phyloP scores from a whole-genome alignment of 2,329 filamentous ascomycete species.

The Cladobotryum protrusum region DNA sequence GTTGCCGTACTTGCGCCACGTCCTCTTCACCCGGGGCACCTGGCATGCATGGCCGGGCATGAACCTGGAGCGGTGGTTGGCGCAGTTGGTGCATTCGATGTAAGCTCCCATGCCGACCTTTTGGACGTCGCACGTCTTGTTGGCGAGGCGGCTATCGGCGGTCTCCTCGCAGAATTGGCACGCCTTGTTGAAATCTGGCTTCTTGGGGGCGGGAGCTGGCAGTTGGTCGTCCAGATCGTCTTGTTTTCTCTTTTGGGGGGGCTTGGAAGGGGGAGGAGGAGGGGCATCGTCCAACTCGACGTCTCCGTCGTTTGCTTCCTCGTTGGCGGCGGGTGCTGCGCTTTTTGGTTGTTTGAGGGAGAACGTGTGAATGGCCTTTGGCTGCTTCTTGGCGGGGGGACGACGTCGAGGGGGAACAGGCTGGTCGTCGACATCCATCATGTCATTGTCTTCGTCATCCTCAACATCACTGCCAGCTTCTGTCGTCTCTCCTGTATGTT shows the following conservation, averaged over 20 bases:
- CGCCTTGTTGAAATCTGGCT: background rate
- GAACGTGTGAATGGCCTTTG: too few relatives aligned
- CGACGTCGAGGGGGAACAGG: background rate
- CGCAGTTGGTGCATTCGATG: slow-evolving; percentile 22
- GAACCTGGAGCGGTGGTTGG: slow-evolving; percentile 15
- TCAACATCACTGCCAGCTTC: background rate
- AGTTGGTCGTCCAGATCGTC: background rate
- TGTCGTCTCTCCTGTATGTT: too few relatives aligned
- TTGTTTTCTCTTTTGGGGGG: background rate
- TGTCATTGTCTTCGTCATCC: background rate
- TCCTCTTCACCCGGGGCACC: background rate
- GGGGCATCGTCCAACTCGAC: background rate
- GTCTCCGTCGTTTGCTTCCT: background rate
- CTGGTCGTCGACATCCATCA: background rate
- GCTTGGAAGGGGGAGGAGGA: background rate
- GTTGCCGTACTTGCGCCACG: slow-evolving; percentile 14
- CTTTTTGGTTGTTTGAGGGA: background rate
- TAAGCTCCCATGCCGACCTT: slow-evolving; percentile 4
- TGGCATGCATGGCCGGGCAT: slow-evolving; percentile 12
- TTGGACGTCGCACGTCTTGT: slow-evolving; percentile 12
- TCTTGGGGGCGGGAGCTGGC: background rate
- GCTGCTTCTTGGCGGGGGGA: too few relatives aligned
- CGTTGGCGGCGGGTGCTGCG: background rate
- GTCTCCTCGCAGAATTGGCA: slow-evolving; percentile 16
- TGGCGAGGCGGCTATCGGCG: slow-evolving; percentile 4